Conservation (phyloP, 805 yeast species). For the Starmerella tilneyi region DNA sequence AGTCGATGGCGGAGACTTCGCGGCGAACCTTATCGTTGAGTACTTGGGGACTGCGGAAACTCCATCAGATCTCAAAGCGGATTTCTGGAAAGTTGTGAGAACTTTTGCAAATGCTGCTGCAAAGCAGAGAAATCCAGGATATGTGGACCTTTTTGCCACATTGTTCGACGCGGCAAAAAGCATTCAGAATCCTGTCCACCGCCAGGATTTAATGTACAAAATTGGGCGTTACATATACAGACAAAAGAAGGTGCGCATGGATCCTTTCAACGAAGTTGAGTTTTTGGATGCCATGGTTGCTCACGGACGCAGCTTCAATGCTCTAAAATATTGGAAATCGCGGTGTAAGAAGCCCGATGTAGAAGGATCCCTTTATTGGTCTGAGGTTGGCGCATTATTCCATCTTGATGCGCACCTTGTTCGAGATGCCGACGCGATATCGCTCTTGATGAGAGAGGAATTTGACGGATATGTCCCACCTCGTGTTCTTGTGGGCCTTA, state of each 20-base stretch:
- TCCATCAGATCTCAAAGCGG: constrained; percentile 12
- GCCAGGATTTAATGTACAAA: constrained; percentile 10
- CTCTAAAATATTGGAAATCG: constrained; percentile 21
- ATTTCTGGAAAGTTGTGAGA: constrained; percentile 20
- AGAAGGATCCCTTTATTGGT: constrained; percentile 19
- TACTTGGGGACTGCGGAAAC: constrained; percentile 12
- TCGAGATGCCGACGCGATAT: constrained; percentile 16
- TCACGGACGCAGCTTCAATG: constrained; percentile 16
- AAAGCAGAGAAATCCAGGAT: not conserved
- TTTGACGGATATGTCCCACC: constrained; percentile 10
- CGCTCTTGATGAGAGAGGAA: not conserved
- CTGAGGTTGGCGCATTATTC: constrained; percentile 24
- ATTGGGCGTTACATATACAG: constrained; percentile 22
- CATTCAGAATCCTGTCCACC: constrained; percentile 3
- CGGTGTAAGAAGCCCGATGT: constrained; percentile 19
- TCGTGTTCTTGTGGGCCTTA: constrained; percentile 13
- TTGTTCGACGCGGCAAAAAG: constrained; percentile 24
- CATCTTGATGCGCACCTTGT: constrained; percentile 23
- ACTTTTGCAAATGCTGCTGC: constrained; percentile 8
- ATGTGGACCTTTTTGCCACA: constrained; percentile 15
- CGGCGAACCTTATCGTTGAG: constrained; percentile 7
- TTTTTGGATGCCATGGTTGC: constrained; percentile 24
- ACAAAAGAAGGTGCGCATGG: constrained; percentile 22
- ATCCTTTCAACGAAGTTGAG: constrained; percentile 27
- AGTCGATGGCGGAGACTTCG: constrained; percentile 2